phyloP scores from a whole-genome alignment of 176 grass and related monocot genomes.

The Leersia perrieri region DNA sequence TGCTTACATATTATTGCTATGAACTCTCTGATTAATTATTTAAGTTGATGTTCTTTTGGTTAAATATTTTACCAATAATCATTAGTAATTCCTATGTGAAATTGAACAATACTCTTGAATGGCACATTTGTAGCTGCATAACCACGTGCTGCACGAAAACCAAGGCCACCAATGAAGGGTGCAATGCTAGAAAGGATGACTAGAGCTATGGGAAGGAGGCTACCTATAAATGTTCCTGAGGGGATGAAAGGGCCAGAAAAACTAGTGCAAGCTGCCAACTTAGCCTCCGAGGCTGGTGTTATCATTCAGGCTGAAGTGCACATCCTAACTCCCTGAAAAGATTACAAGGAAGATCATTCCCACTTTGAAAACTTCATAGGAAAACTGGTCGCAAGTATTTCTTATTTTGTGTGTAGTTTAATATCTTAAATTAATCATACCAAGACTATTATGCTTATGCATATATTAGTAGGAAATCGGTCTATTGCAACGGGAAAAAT shows the following conservation, averaged over 20 bases:
- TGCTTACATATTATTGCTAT: too few species aligned
- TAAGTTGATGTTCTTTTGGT: too few species aligned
- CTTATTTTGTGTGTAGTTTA: background rate
- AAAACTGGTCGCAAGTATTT: background rate
- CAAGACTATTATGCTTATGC: too few species aligned
- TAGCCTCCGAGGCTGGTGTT: background rate
- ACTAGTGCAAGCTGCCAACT: background rate
- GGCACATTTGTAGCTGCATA: background rate
- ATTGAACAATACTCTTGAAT: too few species aligned
- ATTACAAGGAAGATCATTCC: background rate
- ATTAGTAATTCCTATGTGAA: too few species aligned
- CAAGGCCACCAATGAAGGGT: background rate
- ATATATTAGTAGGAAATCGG: too few species aligned
- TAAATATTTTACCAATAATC: too few species aligned
- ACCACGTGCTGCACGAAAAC: background rate
- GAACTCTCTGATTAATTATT: too few species aligned
- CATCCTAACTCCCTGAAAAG: background rate
- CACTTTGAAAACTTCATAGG: background rate
- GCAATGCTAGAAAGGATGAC: background rate
- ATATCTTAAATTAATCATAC: too few species aligned
- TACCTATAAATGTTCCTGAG: background rate
- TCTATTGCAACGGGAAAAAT: too few species aligned
- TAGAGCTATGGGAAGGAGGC: background rate
- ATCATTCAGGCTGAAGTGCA: background rate
- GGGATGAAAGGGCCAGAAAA: background rate